Base-by-base conservation (phyloP, 2,329 filamentous ascomycete species). In the Exophiala aquamarina region DNA sequence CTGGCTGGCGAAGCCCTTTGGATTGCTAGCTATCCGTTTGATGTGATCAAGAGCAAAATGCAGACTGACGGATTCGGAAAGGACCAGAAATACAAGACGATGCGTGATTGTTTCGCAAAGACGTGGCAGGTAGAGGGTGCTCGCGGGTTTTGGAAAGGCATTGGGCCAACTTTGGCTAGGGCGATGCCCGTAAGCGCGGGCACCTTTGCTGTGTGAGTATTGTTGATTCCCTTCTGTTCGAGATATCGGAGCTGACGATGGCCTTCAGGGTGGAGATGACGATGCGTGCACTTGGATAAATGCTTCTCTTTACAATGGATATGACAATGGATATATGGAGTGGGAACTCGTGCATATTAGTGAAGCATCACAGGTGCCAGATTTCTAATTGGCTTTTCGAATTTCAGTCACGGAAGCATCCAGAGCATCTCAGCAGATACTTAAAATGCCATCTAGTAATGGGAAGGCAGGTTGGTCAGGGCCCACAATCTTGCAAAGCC, bases 21-120 rank as follows among this genome's bases (percentile, higher is more conserved):
- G 93, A 74, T 98, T 45, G 79, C 79, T 28, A 95, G 89, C 64
- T 98, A 98, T 71, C 93, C 93, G 17, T 86, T 98, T 57, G 93
- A 98, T 70, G 92, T 98, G 20, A 72, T 98, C 71, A 98, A 98
- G 86, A 95, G 89, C 72, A 97, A 95, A 81, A 96, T 97, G 92
- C 93, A 98, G 79, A 95, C 86, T 49, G 93, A 98, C 71, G 91
- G 88, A 0, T 93, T 96, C 65, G 89, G 88, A 2, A 68, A 67
- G 39, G 72, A 79, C 54, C 83, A 84, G 74, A 78, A 78, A 65
- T 98, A 87, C 71, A 81, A 74, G 66, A 84, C 75, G 46, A 96
- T 96, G 92, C 80, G 85, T 41, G 87, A 94, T 70, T 94, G 89
- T 73, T 94, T 97, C 69, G 79, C 76, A 49, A 83, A 95, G 76